Base-by-base conservation (phyloP, 208 protist species). In the Leptomonas seymouri region DNA sequence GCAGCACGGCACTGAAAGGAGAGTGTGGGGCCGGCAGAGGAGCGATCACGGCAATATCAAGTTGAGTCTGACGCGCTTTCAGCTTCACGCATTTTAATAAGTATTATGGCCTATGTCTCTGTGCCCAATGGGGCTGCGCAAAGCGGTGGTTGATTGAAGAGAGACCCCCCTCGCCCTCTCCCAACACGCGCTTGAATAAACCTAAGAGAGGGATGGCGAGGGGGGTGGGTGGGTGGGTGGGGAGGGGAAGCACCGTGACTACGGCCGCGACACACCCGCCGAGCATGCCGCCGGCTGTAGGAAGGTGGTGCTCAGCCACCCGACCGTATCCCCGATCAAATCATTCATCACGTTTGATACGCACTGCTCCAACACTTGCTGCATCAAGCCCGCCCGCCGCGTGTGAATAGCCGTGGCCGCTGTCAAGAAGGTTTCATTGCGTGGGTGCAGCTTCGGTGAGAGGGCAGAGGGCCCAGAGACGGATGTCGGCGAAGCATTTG, bases 261-360 rank as follows among this genome's bases (percentile, higher is more conserved):
- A 65, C 9, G 5, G 28, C 25, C 27, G 58, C 28, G 27, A 18
- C 39, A 0, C 18, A 3, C 34, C 48, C n/a, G 42, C 36, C 4
- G 42, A 21, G 5, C 51, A 0, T 1, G 36, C 51, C 0, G 36
- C 4, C 41, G 68, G 59, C 36, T 39, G 64, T n/a, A 66, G 61
- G 23, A 27, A 46, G 20, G 42, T 41, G 1, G 56, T 59, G 20
- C 41, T 59, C n/a, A 93, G 50, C 88, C 88, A 93, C 2, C 56
- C 74, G 28, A 78, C 70, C 30, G 88, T 89, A 60, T 93, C 88
- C 4, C 67, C 71, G 9, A 91, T 50, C 28, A 91, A 58, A 21
- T 87, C 81, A 15, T 88, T 63, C 66, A 89, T 65, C 23, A 93
- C 60, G 42, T 88, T 89, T 15, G 86, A 80, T 14, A 93, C 64